phyloP scores from a whole-genome alignment of 768 basidiomycete species.

The Suillus subluteus region DNA sequence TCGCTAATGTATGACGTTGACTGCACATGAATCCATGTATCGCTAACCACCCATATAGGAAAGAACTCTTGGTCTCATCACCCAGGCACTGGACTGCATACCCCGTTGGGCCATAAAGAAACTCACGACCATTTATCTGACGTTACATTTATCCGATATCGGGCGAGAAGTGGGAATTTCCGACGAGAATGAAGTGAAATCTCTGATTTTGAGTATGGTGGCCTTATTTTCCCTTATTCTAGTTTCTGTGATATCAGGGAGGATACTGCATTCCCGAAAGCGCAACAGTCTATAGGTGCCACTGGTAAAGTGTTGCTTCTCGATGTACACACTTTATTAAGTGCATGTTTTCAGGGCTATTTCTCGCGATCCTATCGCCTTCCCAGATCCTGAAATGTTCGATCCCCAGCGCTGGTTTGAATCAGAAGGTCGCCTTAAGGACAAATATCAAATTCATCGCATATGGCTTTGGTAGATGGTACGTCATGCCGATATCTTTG shows the following conservation, averaged over 20 bases:
- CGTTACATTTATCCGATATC: slow-evolving; percentile 75
- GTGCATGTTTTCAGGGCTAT: neutral
- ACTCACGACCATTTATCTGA: slow-evolving; percentile 82
- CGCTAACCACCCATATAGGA: slow-evolving; percentile 48
- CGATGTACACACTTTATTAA: neutral
- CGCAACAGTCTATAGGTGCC: neutral
- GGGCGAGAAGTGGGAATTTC: slow-evolving; percentile 48
- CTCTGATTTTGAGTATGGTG: slow-evolving; percentile 76
- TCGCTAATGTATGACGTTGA: slow-evolving; percentile 47
- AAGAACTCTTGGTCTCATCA: slow-evolving; percentile 69
- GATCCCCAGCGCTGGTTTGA: slow-evolving; percentile 59
- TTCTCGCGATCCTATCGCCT: slow-evolving; percentile 33
- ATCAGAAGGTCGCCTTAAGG: neutral
- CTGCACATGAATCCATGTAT: neutral
- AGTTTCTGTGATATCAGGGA: neutral
- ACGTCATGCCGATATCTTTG: neutral
- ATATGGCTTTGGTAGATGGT: neutral
- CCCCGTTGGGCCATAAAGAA: slow-evolving; percentile 80
- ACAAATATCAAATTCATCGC: neutral
- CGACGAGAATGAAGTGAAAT: slow-evolving; percentile 56
- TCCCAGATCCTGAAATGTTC: slow-evolving; percentile 56
- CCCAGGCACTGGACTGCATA: slow-evolving; percentile 67
- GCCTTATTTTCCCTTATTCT: slow-evolving; percentile 19
- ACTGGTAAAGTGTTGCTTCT: neutral
- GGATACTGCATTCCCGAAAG: neutral